These are phyloP conservation scores for Miscanthus sacchariflorus DNA, from an alignment of 202 grass and related monocot genomes.

Conservation along the genomic window DNA sequence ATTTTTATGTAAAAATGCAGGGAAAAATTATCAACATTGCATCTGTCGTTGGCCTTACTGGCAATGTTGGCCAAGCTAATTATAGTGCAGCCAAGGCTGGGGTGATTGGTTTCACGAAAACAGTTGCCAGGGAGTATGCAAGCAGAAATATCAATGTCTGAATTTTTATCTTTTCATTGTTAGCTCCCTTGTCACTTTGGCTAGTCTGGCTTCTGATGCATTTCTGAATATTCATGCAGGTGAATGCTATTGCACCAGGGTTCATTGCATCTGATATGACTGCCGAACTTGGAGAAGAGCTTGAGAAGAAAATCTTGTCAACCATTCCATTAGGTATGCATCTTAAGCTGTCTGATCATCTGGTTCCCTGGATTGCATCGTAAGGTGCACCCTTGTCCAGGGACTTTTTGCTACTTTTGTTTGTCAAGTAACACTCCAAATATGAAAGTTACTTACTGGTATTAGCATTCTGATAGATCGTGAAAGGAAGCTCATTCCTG, in stretches of 20 bases:
- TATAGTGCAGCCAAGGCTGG: constrained; percentile 96
- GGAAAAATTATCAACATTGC: constrained; percentile 94
- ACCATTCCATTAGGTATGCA: constrained; percentile 84
- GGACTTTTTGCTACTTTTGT: background rate
- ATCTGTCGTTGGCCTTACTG: constrained; percentile 88
- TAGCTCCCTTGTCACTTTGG: constrained; percentile 2
- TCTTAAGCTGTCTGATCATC: background rate
- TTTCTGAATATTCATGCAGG: constrained; percentile 59
- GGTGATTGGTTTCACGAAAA: constrained; percentile 98
- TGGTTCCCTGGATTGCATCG: background rate
- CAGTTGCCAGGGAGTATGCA: constrained; percentile 96
- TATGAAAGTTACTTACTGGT: background rate
- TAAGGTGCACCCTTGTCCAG: background rate
- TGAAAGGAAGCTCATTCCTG: background rate
- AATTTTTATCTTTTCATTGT: constrained; percentile 26
- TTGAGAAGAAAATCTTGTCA: constrained; percentile 87
- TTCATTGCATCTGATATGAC: constrained; percentile 99
- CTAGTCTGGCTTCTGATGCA: constrained; percentile 10
- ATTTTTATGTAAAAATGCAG: constrained; percentile 56
- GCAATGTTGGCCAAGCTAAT: constrained; percentile 95
- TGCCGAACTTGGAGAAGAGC: constrained; percentile 75
- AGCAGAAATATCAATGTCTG: constrained; percentile 93
- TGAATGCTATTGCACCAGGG: constrained; percentile 96
- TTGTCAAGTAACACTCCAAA: background rate
- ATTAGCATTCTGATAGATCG: background rate